Percentiles rank a stretch among this genome's conserved stretches.
Conservation (phyloP, 345 rosid species). For the Sisymbrium irio region DNA sequence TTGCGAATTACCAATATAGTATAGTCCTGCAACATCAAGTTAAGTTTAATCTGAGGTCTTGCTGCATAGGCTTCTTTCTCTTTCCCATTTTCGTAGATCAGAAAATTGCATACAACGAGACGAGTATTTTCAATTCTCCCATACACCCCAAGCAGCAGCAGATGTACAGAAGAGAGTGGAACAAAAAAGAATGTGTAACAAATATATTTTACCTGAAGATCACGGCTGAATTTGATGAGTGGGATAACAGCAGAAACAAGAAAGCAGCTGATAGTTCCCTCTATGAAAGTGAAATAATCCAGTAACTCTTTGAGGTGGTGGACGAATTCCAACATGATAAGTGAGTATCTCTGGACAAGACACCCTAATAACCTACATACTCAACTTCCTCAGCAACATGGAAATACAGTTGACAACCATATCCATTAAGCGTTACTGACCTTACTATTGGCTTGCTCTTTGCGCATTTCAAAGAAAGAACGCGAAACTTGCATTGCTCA, state of each 20-base stretch:
- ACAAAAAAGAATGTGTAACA: slow-evolving; percentile 1
- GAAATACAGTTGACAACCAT: background rate
- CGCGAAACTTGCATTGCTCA: slow-evolving; percentile 74
- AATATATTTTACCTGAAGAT: slow-evolving; percentile 54
- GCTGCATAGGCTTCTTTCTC: too few relatives aligned
- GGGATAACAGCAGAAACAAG: slow-evolving; percentile 66
- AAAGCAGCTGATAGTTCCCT: slow-evolving; percentile 55
- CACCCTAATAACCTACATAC: slow-evolving; percentile 57
- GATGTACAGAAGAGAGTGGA: background rate
- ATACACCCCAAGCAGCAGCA: too few relatives aligned
- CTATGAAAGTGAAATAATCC: slow-evolving; percentile 74
- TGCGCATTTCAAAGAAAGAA: slow-evolving; percentile 72
- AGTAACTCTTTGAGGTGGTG: slow-evolving; percentile 75
- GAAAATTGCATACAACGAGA: too few relatives aligned
- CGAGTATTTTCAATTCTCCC: too few relatives aligned
- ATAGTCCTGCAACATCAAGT: too few relatives aligned
- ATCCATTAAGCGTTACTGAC: slow-evolving; percentile 33
- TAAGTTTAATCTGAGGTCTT: too few relatives aligned
- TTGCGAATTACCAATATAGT: too few relatives aligned
- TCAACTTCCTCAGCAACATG: slow-evolving; percentile 22
- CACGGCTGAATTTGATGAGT: slow-evolving; percentile 60
- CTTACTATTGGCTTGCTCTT: slow-evolving; percentile 57
- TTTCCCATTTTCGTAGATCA: too few relatives aligned
- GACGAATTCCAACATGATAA: slow-evolving; percentile 60
- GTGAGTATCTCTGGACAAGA: slow-evolving; percentile 57